A percentile compares a stretch with the other conserved stretches of the same genome.
Evolutionary conservation across 768 basidiomycete genomes (phyloP).

Genomic region (Suillus alpinus): DNA sequence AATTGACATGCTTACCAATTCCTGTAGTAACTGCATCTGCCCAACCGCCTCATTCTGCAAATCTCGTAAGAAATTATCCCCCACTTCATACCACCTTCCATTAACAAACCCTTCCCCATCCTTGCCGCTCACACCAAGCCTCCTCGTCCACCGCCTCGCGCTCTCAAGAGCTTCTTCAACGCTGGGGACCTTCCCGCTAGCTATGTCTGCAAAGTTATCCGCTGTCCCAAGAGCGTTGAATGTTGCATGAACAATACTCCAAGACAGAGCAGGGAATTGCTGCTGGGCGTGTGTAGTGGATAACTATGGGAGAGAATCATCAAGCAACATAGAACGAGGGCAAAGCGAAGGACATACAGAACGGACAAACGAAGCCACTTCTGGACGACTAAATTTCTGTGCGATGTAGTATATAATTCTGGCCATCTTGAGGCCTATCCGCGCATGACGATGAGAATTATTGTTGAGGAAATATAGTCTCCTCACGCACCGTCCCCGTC

Average conservation of each 20-base stretch:
- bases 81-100: conserved; percentile 55
- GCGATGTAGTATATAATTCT: conserved; percentile 67
- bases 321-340: conserved; percentile 1
- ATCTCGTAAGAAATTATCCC: conserved; percentile 61
- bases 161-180: conserved; percentile 38
- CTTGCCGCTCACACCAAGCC: conserved; percentile 50
- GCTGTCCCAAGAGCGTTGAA: conserved; percentile 37
- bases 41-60: conserved; percentile 58
- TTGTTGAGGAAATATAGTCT: background rate
- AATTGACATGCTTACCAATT: conserved; percentile 47
- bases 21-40: conserved; percentile 70
- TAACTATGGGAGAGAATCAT: conserved; percentile 29
- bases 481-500: conserved; percentile 37
- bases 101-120: conserved; percentile 74
- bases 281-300: conserved; percentile 33
- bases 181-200: conserved; percentile 24
- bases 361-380: conserved; percentile 46
- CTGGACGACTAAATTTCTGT: conserved; percentile 57
- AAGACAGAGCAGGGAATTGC: conserved; percentile 37
- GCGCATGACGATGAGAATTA: background rate
- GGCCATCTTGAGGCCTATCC: conserved; percentile 65
- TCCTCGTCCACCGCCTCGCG: conserved; percentile 50
- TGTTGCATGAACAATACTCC: conserved; percentile 37
- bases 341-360: background rate
- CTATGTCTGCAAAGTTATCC: conserved; percentile 41